phyloP scores from a whole-genome alignment of 2,329 filamentous ascomycete genomes.

The Hypoxylon sp. region DNA sequence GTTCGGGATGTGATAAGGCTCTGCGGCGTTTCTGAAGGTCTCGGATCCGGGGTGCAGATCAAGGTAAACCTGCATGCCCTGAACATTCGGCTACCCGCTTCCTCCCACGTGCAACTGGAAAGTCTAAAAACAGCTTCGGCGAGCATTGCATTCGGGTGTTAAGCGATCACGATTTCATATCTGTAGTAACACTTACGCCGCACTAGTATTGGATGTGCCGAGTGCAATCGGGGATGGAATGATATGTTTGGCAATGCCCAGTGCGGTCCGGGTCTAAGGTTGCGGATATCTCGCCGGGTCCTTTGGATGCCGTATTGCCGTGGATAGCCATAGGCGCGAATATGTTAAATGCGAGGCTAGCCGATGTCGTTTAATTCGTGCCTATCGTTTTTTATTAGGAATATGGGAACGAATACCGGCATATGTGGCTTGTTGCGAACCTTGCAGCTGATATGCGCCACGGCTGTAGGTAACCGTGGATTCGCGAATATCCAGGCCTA shows the following conservation, averaged over 20 bases:
- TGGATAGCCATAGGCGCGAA: conserved; percentile 4
- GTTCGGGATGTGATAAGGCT: conserved; percentile 30
- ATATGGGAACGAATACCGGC: conserved; percentile 34
- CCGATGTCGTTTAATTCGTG: conserved; percentile 16
- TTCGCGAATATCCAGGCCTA: conserved; percentile 43
- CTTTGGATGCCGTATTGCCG: conserved; percentile 10
- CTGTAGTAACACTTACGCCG: conserved; percentile 28
- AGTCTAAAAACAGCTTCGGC: conserved; percentile 35
- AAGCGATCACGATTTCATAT: conserved; percentile 31
- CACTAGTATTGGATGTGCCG: conserved; percentile 11
- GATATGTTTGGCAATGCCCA: conserved; percentile 4
- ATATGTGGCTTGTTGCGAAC: conserved; percentile 39
- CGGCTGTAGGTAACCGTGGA: conserved; percentile 49
- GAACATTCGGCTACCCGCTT: conserved; percentile 41
- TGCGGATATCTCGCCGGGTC: conserved; percentile 16
- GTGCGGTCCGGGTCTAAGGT: neutral
- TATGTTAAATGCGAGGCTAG: conserved; percentile 19
- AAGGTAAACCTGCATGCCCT: conserved; percentile 23
- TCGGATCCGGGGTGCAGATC: conserved; percentile 44
- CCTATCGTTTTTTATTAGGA: conserved; percentile 22
- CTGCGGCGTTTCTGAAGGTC: conserved; percentile 25
- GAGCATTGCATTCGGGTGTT: conserved; percentile 24
- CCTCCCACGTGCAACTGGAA: conserved; percentile 35
- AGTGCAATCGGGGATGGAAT: conserved; percentile 4
- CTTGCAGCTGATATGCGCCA: conserved; percentile 46